These are phyloP conservation scores for Glebionis coronaria DNA, from an alignment of 129 eudicot species.

Conservation along the genomic window DNA sequence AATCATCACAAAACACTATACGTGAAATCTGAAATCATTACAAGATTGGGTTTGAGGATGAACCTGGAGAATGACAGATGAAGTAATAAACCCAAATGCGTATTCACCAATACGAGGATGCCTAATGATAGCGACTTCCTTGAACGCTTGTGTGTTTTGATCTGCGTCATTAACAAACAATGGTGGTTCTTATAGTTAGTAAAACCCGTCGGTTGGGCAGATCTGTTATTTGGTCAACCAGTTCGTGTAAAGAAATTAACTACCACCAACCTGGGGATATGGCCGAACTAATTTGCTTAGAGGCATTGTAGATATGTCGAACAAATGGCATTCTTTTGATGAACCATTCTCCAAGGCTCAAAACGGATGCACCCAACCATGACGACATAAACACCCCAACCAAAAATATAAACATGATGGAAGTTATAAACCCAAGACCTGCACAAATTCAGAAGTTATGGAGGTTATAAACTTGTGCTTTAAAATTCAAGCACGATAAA, in stretches of 20 bases:
- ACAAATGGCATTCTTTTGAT: conserved; percentile 85
- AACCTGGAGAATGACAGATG: conserved; percentile 77
- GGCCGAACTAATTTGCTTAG: conserved; percentile 83
- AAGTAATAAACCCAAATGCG: conserved; percentile 88
- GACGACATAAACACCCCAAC: conserved; percentile 89
- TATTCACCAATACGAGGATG: conserved; percentile 97
- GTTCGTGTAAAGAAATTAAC: background rate
- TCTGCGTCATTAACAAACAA: conserved; percentile 37
- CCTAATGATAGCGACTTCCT: conserved; percentile 87
- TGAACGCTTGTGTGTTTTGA: conserved; percentile 80
- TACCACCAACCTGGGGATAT: conserved; percentile 68
- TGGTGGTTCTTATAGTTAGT: background rate
- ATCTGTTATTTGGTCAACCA: too few species aligned
- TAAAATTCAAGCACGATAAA: background rate
- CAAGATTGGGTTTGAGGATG: conserved; percentile 10
- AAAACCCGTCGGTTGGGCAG: too few species aligned
- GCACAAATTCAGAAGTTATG: conserved; percentile 4
- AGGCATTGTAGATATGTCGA: conserved; percentile 77
- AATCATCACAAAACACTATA: background rate
- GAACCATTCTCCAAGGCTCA: conserved; percentile 84
- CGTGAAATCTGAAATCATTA: background rate
- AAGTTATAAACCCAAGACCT: conserved; percentile 81
- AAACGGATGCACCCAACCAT: conserved; percentile 88
- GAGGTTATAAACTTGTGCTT: conserved; percentile 1
- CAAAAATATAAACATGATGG: conserved; percentile 77